phyloP scores from a whole-genome alignment of 495 filamentous ascomycete species.

The Xylaria palmicola region DNA sequence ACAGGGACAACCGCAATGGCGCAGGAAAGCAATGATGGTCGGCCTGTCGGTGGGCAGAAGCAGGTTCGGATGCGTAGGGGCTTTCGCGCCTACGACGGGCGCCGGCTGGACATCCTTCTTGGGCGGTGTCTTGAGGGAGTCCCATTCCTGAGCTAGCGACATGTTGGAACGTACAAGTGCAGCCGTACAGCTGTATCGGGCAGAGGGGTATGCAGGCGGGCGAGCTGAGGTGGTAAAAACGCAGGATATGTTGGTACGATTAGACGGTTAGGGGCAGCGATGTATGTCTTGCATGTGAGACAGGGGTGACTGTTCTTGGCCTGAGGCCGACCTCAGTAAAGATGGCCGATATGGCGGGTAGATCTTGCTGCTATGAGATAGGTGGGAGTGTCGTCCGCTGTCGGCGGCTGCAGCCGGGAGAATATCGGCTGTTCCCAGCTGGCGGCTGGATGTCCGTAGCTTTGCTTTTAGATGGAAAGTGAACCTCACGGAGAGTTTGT shows the following conservation, averaged over 20 bases:
- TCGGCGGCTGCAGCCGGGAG: too few species aligned
- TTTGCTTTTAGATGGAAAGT: too few species aligned
- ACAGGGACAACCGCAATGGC: slow-evolving; percentile 65
- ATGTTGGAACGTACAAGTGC: background rate
- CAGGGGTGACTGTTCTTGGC: background rate
- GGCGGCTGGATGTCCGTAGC: too few species aligned
- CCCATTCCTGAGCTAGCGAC: slow-evolving; percentile 19
- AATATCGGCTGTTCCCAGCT: too few species aligned
- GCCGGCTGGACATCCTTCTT: slow-evolving; percentile 32
- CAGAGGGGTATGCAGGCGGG: background rate
- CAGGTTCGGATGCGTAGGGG: slow-evolving; percentile 47
- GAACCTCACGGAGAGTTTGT: too few species aligned
- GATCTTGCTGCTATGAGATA: too few species aligned
- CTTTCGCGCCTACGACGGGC: slow-evolving; percentile 45
- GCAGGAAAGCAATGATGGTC: slow-evolving; percentile 55
- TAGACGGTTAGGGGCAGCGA: background rate
- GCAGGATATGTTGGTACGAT: slow-evolving; percentile 4
- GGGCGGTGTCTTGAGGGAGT: slow-evolving; percentile 34
- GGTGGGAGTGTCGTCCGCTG: too few species aligned
- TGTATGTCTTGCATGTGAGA: slow-evolving; percentile 7
- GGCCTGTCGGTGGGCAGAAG: slow-evolving; percentile 47
- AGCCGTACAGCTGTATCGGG: background rate
- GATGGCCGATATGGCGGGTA: too few species aligned
- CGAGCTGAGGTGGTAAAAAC: background rate
- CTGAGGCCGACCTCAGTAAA: background rate